Conservation (phyloP, 2,329 filamentous ascomycete species). For the Pestalotiopsis sp. region DNA sequence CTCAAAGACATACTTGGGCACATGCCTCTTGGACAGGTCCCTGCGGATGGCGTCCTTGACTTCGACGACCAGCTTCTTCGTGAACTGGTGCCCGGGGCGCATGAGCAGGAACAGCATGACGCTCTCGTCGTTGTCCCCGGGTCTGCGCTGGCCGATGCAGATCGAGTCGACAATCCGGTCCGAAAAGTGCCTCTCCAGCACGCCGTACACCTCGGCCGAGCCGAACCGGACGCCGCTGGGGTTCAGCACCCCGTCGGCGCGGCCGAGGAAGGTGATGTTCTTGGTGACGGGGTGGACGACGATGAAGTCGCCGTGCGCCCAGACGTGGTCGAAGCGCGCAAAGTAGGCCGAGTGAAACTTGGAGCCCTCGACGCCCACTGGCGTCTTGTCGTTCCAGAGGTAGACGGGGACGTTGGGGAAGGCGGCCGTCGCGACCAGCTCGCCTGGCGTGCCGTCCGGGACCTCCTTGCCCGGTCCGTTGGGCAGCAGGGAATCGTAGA, state of each 20-base stretch:
- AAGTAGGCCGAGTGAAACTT: conserved; percentile 67
- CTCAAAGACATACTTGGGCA: conserved; percentile 79
- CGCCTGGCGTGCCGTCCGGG: conserved; percentile 67
- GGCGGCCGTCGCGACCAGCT: conserved; percentile 69
- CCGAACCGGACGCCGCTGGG: conserved; percentile 80
- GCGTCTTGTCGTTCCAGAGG: conserved; percentile 60
- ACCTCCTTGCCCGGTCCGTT: conserved; percentile 46
- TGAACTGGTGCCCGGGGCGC: conserved; percentile 60
- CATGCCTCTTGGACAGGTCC: conserved; percentile 73
- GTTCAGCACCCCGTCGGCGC: conserved; percentile 80
- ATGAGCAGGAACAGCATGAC: conserved; percentile 61
- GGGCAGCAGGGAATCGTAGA: conserved; percentile 67
- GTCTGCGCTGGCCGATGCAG: conserved; percentile 77
- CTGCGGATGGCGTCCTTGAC: conserved; percentile 68
- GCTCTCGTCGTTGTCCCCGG: conserved; percentile 54
- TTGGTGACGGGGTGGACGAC: conserved; percentile 69
- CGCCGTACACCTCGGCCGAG: conserved; percentile 77
- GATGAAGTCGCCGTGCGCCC: conserved; percentile 85
- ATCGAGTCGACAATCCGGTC: conserved; percentile 70
- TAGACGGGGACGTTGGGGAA: conserved; percentile 78
- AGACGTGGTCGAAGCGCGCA: conserved; percentile 66
- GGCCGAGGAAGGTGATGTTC: conserved; percentile 67
- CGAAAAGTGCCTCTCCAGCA: conserved; percentile 69
- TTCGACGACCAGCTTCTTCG: conserved; percentile 53
- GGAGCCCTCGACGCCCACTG: conserved; percentile 47